Conservation (phyloP, 441 rosid species). For the Gossypium trilobum region DNA sequence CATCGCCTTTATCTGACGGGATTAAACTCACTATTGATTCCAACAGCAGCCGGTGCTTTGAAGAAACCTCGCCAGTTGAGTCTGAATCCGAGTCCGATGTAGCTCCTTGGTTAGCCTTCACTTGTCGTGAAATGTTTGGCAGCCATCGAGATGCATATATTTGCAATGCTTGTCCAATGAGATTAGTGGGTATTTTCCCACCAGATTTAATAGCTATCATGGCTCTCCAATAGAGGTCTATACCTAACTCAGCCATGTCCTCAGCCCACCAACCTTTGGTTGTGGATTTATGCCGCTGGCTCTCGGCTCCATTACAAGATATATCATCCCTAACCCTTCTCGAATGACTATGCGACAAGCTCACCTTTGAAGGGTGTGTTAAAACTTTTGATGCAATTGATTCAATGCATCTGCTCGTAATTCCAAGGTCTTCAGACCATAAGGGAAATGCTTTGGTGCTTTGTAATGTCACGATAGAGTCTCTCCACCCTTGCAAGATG, state of each 20-base stretch:
- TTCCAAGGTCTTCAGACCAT: slow-evolving; percentile 59
- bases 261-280: slow-evolving; percentile 68
- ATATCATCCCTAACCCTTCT: slow-evolving; percentile 58
- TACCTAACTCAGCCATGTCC: slow-evolving; percentile 57
- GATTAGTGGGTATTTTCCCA: slow-evolving; percentile 40
- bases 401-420: slow-evolving; percentile 57
- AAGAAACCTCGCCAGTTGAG: slow-evolving; percentile 30
- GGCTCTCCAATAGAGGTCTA: slow-evolving; percentile 64
- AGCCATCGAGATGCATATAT: slow-evolving; percentile 60
- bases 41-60: slow-evolving; percentile 49
- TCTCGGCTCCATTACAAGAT: slow-evolving; percentile 42
- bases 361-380: slow-evolving; percentile 50
- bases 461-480: slow-evolving; percentile 50
- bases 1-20: slow-evolving; percentile 41
- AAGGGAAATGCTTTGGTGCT: slow-evolving; percentile 49
- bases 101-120: slow-evolving; percentile 23
- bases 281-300: slow-evolving; percentile 27
- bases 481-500: slow-evolving; percentile 64
- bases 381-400: slow-evolving; percentile 48
- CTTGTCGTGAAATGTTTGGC: slow-evolving; percentile 34
- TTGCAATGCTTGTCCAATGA: slow-evolving; percentile 55
- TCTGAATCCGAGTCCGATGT: slow-evolving; percentile 58
- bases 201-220: slow-evolving; percentile 62
- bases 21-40: slow-evolving; percentile 53
- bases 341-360: slow-evolving; percentile 72